A percentile compares a stretch with the other conserved stretches of the same genome.
Conservation (phyloP, 1,284 basidiomycete genomes). For the Sanghuangporus baumii region DNA sequence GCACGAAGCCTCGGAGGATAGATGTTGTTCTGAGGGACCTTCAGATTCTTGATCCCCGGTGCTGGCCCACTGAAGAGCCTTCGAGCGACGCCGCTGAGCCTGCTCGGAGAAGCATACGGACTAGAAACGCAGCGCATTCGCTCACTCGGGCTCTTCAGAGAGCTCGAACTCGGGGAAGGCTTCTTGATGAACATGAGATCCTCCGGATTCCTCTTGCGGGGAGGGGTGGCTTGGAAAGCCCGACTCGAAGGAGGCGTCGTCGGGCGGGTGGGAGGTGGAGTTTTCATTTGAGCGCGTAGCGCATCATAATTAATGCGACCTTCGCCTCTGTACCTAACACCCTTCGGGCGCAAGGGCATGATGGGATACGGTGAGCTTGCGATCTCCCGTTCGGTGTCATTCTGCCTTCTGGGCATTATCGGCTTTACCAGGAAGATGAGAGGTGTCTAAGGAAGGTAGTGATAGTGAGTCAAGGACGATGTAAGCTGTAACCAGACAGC, state of each 20-base stretch:
- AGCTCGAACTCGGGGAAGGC: not conserved
- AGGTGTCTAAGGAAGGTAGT: too few species aligned
- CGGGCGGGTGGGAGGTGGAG: not conserved
- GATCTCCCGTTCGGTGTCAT: not conserved
- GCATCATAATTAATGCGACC: not conserved
- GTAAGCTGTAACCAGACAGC: too few species aligned
- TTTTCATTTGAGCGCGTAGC: not conserved
- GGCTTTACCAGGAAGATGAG: too few species aligned
- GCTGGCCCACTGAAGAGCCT: not conserved
- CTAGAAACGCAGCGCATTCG: not conserved
- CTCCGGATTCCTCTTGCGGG: not conserved
- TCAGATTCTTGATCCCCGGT: not conserved
- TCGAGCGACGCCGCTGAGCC: not conserved
- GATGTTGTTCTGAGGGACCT: not conserved
- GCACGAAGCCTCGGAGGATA: not conserved
- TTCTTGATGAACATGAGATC: not conserved
- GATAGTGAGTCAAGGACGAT: too few species aligned
- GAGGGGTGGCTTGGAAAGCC: not conserved
- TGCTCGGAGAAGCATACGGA: not conserved
- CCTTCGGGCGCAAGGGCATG: not conserved
- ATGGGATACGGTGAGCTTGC: not conserved
- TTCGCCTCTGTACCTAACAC: not conserved
- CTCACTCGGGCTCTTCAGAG: not conserved
- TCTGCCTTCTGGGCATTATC: not conserved
- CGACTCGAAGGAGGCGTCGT: not conserved